A percentile compares a stretch with the other conserved stretches of the same genome.
Conservation (phyloP, 2,329 filamentous ascomycete species). For the Alternaria alternata region DNA sequence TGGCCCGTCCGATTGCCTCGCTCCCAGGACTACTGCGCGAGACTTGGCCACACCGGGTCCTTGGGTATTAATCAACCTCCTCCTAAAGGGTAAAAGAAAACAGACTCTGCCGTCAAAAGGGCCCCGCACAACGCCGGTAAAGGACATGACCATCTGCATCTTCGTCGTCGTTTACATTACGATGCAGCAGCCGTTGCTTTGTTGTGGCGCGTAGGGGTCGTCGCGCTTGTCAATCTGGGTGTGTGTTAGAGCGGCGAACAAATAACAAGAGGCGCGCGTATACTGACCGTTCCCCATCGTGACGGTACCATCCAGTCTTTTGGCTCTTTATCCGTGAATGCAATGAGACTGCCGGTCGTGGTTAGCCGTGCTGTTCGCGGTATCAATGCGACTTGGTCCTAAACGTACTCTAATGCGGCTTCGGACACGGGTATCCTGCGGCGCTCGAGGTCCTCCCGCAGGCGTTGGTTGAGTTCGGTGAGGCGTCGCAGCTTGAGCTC, state of each 20-base stretch:
- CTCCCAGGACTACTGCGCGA: conserved; percentile 39
- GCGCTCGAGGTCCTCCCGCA: conserved; percentile 94
- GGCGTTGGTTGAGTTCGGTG: conserved; percentile 94
- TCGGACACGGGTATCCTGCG: conserved; percentile 96
- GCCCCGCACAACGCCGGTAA: conserved; percentile 50
- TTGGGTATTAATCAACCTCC: conserved; percentile 49
- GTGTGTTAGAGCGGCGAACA: conserved; percentile 29
- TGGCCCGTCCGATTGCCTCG: conserved; percentile 39
- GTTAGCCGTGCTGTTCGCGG: conserved; percentile 31
- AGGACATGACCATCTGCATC: conserved; percentile 47
- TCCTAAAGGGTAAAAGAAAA: conserved; percentile 46
- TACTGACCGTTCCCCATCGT: conserved; percentile 82
- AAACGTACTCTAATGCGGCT: conserved; percentile 68
- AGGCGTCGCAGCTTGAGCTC: conserved; percentile 95
- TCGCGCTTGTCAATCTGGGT: conserved; percentile 85
- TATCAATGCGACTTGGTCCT: neutral
- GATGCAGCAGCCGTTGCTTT: conserved; percentile 89
- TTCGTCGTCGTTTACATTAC: conserved; percentile 74
- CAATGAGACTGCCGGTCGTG: conserved; percentile 76
- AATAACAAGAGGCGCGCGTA: neutral
- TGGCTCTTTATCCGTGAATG: conserved; percentile 92
- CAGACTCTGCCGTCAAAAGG: conserved; percentile 45
- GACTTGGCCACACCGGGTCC: conserved; percentile 25
- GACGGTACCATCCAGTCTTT: conserved; percentile 99
- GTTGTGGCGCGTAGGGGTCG: conserved; percentile 97